Evolutionary conservation across 306 rosid species (phyloP), one percentile per base, ranked within the genome.

Genomic region (Dalbergia cultrata): DNA sequence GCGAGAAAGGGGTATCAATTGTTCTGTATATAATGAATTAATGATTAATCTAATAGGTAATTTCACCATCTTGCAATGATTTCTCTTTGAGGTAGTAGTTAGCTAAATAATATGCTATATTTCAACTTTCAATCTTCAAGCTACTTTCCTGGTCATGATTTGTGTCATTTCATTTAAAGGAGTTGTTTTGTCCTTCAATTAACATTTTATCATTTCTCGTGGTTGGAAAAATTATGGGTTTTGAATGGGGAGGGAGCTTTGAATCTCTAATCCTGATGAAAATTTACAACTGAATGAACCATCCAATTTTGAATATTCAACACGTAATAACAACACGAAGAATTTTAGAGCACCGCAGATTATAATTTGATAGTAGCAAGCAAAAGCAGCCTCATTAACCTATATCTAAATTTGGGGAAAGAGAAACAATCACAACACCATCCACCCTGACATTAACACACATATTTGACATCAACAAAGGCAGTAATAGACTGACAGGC

Each of bases 21-120:
- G 5, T 65, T 76, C 7, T 76, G 79, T 76, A 37, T 18, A 47
- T 80, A 62, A 6, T n/a, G n/a, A n/a, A n/a, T n/a, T n/a, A n/a
- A n/a, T 49, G 34, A 35, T 70, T 80, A 67, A 18, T 74, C 61
- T 13, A 60, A 57, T 68, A 21, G 67, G 37, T 31, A 58, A 8
- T 57, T n/a, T 67, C 14, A 13, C 22, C 57, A 54, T 62, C 22
- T 77, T 54, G 5, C 21, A 67, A 14, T 1, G 37, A 31, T 56
- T 67, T 67, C 11, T 56, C 47, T 56, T 37, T 13, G 9, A 18
- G 43, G 26, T 5, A 26, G 41, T 18, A 52, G 13, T 47, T 11
- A 19, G 74, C 43, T 63, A 34, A 50, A 10, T 76, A 9, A 33
- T 34, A 5, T 65, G 44, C 44, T 66, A 26, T 53, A 16, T 77